phyloP scores from a whole-genome alignment of 257 asterid genomes.

The Jaltomata sinuosa region DNA sequence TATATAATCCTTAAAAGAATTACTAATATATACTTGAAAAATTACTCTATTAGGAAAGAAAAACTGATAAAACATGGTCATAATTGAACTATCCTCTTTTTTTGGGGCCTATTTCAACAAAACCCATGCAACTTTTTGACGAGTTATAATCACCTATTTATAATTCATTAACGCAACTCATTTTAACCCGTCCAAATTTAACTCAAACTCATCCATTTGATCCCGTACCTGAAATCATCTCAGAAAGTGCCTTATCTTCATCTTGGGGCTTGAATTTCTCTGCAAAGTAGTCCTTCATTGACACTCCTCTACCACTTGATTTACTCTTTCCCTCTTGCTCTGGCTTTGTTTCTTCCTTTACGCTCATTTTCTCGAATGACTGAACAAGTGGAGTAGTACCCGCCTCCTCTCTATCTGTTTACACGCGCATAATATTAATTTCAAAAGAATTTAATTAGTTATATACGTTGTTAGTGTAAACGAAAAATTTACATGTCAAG shows the following conservation, averaged over 20 bases:
- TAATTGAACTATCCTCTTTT: too few relatives aligned
- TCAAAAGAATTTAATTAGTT: background rate
- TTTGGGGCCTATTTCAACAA: too few relatives aligned
- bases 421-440: background rate
- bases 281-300: slow-evolving; percentile 39
- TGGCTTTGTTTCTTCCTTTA: slow-evolving; percentile 4
- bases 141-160: too few relatives aligned
- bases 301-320: slow-evolving; percentile 30
- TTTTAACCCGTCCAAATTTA: background rate
- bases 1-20: too few relatives aligned
- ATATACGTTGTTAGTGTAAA: background rate
- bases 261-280: slow-evolving; percentile 59
- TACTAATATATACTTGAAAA: too few relatives aligned
- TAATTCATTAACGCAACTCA: background rate
- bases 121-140: too few relatives aligned
- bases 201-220: background rate
- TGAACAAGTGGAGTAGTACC: slow-evolving; percentile 29
- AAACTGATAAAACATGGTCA: too few relatives aligned
- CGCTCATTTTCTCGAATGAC: slow-evolving; percentile 24
- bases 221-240: slow-evolving; percentile 15
- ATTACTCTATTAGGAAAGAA: too few relatives aligned
- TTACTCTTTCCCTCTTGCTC: background rate
- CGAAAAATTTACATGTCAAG: background rate
- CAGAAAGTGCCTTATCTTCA: slow-evolving; percentile 69
- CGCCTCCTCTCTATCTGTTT: slow-evolving; percentile 42